Base-by-base conservation (phyloP, 805 yeast genomes). In the Komagataella pastoris region DNA sequence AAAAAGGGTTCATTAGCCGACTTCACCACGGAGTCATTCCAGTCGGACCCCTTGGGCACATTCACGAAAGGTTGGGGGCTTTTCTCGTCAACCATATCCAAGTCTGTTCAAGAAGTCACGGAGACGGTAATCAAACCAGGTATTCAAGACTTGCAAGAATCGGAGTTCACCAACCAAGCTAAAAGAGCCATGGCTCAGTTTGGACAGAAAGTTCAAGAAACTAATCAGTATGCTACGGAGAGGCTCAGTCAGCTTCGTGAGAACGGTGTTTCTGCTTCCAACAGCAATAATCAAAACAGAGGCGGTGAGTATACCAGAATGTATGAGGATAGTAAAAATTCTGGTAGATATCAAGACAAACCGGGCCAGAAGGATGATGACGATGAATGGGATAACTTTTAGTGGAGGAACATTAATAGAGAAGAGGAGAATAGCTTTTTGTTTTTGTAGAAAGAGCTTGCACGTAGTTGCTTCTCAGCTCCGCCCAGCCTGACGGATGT, bases 111-210 rank as follows among this genome's bases (percentile, higher is more conserved):
- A 55, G 96, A 88, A 57, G 96, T 93, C 45, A 85, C 85, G 58
- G 95, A 90, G 60, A 69, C 81, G 7, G 96, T 89, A 50, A 89
- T 93, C 57, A 88, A 87, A 63, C 99, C 99, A n/a, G 81, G 93
- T 48, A 75, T 88, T 63, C 81, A 81, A 62, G 89, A 85, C 61
- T 74, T 93, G 58, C 79, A 83, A 44, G 88, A 82, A 55, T 80
- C 86, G 55, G 98, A 93, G 54, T 66, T 87, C 47, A 80, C 95
- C 21, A 72, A 68, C 52, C 95, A 88, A 61, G 93, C 98, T 3
- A 81, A 77, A 56, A 79, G 88, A 58, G 98, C 98, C n/a, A 87
- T 95, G 77, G 83, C 88, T 54, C 97, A 93, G 71, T 93, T 91
- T 70, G 97, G 97, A 49, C 95, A 87, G 63, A 88, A 82, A 62